phyloP scores from a whole-genome alignment of 345 rosid genomes.

The Salix purpurea region DNA sequence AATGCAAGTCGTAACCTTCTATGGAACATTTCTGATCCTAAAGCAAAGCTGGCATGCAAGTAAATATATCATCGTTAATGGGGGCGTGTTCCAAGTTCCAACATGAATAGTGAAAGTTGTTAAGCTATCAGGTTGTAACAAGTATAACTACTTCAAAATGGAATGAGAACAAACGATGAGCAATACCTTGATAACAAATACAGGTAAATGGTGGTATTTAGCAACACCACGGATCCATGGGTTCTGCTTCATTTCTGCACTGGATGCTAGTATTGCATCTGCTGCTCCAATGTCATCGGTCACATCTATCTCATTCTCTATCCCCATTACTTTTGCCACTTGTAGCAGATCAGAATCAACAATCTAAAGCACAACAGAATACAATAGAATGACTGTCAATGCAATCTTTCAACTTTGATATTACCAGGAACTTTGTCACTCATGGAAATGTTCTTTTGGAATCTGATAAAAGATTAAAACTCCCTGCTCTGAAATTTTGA shows the following conservation, averaged over 20 bases:
- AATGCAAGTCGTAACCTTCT: conserved; percentile 4
- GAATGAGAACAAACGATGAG: not conserved
- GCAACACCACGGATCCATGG: conserved; percentile 83
- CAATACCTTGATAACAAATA: conserved; percentile 75
- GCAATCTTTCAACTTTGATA: not conserved
- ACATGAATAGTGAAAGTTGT: not conserved
- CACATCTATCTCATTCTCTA: conserved; percentile 61
- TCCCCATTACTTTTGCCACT: conserved; percentile 90
- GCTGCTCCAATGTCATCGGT: conserved; percentile 84
- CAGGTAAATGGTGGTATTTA: conserved; percentile 67
- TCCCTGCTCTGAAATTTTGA: not conserved
- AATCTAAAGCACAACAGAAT: conserved; percentile 40
- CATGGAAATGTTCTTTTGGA: not conserved
- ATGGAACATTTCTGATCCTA: not conserved
- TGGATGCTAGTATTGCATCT: conserved; percentile 75
- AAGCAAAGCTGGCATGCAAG: not conserved
- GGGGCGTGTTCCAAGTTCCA: not conserved
- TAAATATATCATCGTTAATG: not conserved
- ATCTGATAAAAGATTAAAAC: not conserved
- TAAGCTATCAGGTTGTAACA: not conserved
- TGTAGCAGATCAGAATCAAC: conserved; percentile 80
- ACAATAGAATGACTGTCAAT: conserved; percentile 14
- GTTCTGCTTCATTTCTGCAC: conserved; percentile 70
- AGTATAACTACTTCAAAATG: not conserved
- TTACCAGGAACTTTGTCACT: not conserved